phyloP scores from a whole-genome alignment of 306 rosid genomes.

The Arachis hypogaea region DNA sequence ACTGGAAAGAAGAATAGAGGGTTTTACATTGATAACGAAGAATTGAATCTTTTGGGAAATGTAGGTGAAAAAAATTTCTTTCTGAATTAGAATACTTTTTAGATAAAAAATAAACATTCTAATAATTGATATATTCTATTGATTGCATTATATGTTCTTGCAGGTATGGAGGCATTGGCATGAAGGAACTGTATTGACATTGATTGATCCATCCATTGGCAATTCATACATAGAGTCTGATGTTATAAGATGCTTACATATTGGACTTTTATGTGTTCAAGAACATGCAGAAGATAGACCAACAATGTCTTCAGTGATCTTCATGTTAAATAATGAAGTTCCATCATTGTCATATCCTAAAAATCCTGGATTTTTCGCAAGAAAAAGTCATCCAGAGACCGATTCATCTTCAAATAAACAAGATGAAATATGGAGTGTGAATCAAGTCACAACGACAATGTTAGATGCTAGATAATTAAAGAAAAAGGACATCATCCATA shows the following conservation, averaged over 20 bases:
- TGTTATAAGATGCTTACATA: constrained; percentile 72
- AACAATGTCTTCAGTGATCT: constrained; percentile 59
- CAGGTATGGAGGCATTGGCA: constrained; percentile 79
- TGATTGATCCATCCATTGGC: constrained; percentile 55
- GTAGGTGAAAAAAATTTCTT: constrained; percentile 42
- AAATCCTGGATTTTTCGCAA: constrained; percentile 68
- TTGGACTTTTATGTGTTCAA: constrained; percentile 63
- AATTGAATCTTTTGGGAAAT: constrained; percentile 58
- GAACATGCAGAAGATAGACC: constrained; percentile 65
- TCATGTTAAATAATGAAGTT: constrained; percentile 69
- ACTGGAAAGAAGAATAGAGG: constrained; percentile 64
- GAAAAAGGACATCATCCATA: not conserved
- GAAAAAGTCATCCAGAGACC: constrained; percentile 50
- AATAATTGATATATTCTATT: not conserved
- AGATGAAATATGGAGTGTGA: constrained; percentile 64
- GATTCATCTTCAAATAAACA: constrained; percentile 66
- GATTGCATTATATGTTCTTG: constrained; percentile 18
- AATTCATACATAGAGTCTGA: constrained; percentile 52
- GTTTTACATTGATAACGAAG: constrained; percentile 45
- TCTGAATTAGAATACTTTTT: not conserved
- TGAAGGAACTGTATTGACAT: constrained; percentile 58
- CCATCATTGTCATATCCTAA: constrained; percentile 65
- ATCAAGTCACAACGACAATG: constrained; percentile 74
- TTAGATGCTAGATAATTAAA: constrained; percentile 63
- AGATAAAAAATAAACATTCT: constrained; percentile 20